Base-by-base conservation (phyloP, 2,329 filamentous ascomycete genomes). In the Calonectria pseudoturangicola region DNA sequence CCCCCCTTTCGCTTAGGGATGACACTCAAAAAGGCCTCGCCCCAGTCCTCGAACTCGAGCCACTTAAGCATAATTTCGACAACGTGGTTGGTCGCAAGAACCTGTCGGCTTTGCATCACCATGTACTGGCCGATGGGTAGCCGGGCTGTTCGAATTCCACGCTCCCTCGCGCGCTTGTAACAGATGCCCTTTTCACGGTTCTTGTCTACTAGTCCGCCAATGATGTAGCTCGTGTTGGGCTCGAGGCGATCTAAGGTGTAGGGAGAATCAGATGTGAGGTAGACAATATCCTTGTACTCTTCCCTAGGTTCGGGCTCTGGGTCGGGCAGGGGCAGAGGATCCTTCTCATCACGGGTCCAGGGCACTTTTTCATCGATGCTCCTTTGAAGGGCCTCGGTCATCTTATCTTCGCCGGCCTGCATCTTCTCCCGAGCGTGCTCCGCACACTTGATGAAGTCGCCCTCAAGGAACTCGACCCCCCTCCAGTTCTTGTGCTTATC, bases 171-270 rank as follows among this genome's bases (percentile, higher is more conserved):
- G 18, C 93, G 89, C 79, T 93, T 93, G 88, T 98, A 95, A 85
- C 97, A 99, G 45, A 99, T 88, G 0, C 95, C 95, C 86, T 99
- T 99, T 84, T 99, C 93, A 54, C 97, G 91, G 84, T 99, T 99
- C 85, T 96, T 96, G 86, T 99, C 97, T 30, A 99, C 97, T 43
- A 99, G 88, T 0, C 96, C 97, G 43, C 97, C 97, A 69, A 99
- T 93, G 74, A 99, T 93, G 83, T 99, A 99, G 71, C 92, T 96
- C 73, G 93, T 95, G 84, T 97, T 93, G 0, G 96, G 95, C 82
- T 96, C 95, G 51, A 99, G 89, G 51, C 94, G 90, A 7, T 93
- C 92, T 36, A 99, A 89, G 0, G 94, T 96, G 77, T 98, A 89
- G 0, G 94, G 92, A n/a, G 95, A 97, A 83, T 99, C 97, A 18